Percentiles rank a stretch among this genome's conserved stretches.
Evolutionary conservation across 495 filamentous ascomycete species (phyloP).

Genomic region (Talaromyces stipitatus): DNA sequence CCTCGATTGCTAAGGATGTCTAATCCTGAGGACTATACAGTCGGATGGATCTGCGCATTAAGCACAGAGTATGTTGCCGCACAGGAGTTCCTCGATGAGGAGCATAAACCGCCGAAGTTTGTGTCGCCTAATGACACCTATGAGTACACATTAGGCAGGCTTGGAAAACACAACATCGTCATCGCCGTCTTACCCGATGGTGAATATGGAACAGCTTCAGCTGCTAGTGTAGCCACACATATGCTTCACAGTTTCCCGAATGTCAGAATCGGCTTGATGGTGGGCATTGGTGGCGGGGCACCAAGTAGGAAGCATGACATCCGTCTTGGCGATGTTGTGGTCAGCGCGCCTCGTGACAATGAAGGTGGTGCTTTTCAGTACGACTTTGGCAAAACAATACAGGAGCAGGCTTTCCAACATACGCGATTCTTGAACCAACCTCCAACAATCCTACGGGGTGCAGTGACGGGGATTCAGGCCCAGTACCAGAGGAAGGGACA

Average conservation of each 20-base stretch:
- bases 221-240: conserved; percentile 19
- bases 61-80: conserved; percentile 29
- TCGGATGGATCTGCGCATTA: conserved; percentile 44
- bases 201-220: conserved; percentile 12
- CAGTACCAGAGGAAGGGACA: conserved; percentile 9
- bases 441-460: conserved; percentile 6
- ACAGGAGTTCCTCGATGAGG: conserved; percentile 28
- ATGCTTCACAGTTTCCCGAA: conserved; percentile 25
- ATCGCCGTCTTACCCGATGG: conserved; percentile 22
- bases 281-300: conserved; percentile 20
- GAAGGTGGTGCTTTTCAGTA: conserved; percentile 6
- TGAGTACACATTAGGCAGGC: conserved; percentile 25
- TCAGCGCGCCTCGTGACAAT: conserved; percentile 3
- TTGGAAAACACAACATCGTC: conserved; percentile 26
- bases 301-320: conserved; percentile 19
- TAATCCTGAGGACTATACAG: conserved; percentile 29
- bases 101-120: conserved; percentile 1
- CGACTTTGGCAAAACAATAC: conserved; percentile 7
- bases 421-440: conserved; percentile 10
- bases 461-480: conserved; percentile 7
- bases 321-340: conserved; percentile 10
- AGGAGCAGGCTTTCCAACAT: neutral
- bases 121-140: conserved; percentile 18
- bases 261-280: conserved; percentile 26
- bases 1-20: conserved; percentile 1